These are phyloP conservation scores for Punctularia strigosozonata DNA, from an alignment of 768 basidiomycete species.

Conservation along the genomic window DNA sequence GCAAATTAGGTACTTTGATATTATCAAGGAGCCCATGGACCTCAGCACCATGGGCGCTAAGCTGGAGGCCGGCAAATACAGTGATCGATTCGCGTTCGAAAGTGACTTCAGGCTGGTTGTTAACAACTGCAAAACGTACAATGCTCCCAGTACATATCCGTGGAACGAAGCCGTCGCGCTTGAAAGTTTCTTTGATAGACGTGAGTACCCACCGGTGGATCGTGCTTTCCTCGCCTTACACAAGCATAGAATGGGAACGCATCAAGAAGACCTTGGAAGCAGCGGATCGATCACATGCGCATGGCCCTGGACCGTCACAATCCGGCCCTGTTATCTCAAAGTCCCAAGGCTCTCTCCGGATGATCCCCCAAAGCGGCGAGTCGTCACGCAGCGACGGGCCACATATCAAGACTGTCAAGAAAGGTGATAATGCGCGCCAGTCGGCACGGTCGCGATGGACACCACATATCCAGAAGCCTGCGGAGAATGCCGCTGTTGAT, in stretches of 20 bases:
- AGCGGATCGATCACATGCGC: constrained; percentile 35
- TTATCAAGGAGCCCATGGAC: constrained; percentile 93
- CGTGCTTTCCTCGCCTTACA: neutral
- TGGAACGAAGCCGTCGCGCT: constrained; percentile 66
- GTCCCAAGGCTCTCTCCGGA: no score
- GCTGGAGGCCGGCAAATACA: constrained; percentile 77
- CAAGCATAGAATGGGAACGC: constrained; percentile 65
- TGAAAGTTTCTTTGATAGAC: constrained; percentile 76
- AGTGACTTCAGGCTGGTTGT: constrained; percentile 85
- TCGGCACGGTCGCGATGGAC: constrained; percentile 10
- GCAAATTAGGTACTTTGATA: constrained; percentile 65
- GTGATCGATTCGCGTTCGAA: constrained; percentile 72
- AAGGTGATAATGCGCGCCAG: constrained; percentile 8
- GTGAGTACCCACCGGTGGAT: constrained; percentile 52
- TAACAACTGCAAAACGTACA: constrained; percentile 79
- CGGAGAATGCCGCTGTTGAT: constrained; percentile 25
- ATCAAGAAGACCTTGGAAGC: constrained; percentile 76
- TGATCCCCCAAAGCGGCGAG: neutral
- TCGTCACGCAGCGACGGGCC: constrained; percentile 16
- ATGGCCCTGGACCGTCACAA: constrained; percentile 7
- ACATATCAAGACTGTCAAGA: constrained; percentile 52
- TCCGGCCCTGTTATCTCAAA: neutral
- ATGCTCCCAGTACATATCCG: constrained; percentile 56
- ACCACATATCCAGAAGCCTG: constrained; percentile 15
- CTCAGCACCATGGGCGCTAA: constrained; percentile 81